Evolutionary conservation across 345 rosid species (phyloP).

Genomic region (Abelmoschus esculentus): DNA sequence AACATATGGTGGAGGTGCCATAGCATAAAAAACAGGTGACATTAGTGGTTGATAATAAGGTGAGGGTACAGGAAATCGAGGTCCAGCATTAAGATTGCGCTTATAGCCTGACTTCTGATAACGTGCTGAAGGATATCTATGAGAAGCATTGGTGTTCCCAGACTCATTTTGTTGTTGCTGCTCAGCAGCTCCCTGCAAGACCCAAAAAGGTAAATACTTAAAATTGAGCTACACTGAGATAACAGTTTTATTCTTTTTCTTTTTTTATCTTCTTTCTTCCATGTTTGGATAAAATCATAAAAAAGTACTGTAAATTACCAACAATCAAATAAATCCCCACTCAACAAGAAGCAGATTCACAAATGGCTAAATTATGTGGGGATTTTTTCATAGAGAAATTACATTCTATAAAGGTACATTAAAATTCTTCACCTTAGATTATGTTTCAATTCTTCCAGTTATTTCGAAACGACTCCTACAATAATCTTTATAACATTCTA

Average conservation of each 20-base stretch:
- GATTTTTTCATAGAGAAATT: neutral
- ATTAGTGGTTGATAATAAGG: constrained; percentile 50
- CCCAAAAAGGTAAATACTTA: constrained; percentile 1
- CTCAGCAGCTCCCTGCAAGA: constrained; percentile 43
- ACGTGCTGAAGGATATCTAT: constrained; percentile 45
- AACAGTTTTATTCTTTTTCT: neutral
- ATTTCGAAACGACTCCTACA: neutral
- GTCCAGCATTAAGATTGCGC: constrained; percentile 43
- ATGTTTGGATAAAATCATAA: neutral
- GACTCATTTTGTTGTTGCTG: constrained; percentile 46
- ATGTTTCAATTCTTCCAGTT: constrained; percentile 5
- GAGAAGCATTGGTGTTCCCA: constrained; percentile 43
- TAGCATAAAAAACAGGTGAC: constrained; percentile 44
- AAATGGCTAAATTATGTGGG: neutral
- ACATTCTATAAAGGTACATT: neutral
- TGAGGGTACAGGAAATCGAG: constrained; percentile 46
- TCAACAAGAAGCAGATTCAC: neutral
- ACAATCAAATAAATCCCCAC: neutral
- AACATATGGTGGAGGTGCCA: constrained; percentile 57
- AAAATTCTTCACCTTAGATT: neutral
- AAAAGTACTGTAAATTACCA: neutral
- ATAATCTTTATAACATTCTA: neutral
- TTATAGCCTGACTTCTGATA: constrained; percentile 58
- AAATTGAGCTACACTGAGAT: constrained; percentile 2
- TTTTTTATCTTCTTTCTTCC: neutral